Percentiles rank a stretch among this genome's conserved stretches.
phyloP scores from a whole-genome alignment of 1,284 basidiomycete species.

The Sparassis latifolia region DNA sequence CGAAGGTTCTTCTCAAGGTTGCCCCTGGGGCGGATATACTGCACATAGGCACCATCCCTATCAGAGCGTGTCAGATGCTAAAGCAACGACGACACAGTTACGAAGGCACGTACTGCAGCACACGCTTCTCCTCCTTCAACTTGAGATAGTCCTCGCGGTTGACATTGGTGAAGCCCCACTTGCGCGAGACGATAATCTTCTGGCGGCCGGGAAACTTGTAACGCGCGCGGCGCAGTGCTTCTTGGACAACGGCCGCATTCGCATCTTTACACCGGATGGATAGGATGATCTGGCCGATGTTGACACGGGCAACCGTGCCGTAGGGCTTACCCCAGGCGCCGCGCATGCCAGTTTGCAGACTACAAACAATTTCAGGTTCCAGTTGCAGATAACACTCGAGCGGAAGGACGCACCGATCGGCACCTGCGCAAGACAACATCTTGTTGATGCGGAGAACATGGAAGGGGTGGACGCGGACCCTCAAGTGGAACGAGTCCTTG shows the following conservation, averaged over 20 bases:
- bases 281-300: conserved; percentile 97
- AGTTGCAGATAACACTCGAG: neutral
- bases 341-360: conserved; percentile 98
- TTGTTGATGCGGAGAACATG: conserved; percentile 99
- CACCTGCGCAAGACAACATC: conserved; percentile 99
- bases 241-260: conserved; percentile 87
- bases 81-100: neutral
- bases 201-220: conserved; percentile 99
- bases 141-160: conserved; percentile 85
- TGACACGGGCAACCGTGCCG: conserved; percentile 90
- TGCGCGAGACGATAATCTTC: conserved; percentile 98
- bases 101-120: conserved; percentile 64
- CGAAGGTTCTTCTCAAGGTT: conserved; percentile 81
- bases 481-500: conserved; percentile 98
- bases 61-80: conserved; percentile 15
- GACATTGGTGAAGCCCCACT: conserved; percentile 98
- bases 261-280: conserved; percentile 91
- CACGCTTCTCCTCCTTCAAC: conserved; percentile 85
- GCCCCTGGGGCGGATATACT: conserved; percentile 88
- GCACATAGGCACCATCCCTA: conserved; percentile 81
- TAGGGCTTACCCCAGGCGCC: conserved; percentile 99
- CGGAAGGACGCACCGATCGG: conserved; percentile 70
- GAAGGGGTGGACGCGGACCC: conserved; percentile 97
- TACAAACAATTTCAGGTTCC: conserved; percentile 21
- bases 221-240: conserved; percentile 94